phyloP scores from a whole-genome alignment of 768 basidiomycete genomes.

The Termitomyces sp. region DNA sequence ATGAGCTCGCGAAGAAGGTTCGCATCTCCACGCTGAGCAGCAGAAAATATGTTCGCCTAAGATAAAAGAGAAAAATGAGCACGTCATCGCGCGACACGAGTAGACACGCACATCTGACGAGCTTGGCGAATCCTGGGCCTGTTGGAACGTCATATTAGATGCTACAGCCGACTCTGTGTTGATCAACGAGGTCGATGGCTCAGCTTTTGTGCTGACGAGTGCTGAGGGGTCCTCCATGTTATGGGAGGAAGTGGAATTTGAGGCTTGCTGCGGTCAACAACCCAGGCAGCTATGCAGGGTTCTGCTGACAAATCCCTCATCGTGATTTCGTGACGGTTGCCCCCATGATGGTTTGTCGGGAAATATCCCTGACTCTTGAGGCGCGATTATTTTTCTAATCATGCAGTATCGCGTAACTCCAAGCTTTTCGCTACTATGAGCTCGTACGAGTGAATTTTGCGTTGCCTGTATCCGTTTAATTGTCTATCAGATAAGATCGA shows the following conservation, averaged over 20 bases:
- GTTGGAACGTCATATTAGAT: conserved; percentile 41
- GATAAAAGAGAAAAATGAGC: neutral
- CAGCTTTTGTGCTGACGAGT: conserved; percentile 41
- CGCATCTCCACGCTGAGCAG: conserved; percentile 86
- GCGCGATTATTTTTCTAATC: too few relatives aligned
- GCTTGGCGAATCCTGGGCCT: conserved; percentile 29
- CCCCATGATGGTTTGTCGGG: too few relatives aligned
- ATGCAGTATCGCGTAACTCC: too few relatives aligned
- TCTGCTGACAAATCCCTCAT: conserved; percentile 1
- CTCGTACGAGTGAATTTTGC: too few relatives aligned
- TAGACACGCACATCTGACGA: conserved; percentile 31
- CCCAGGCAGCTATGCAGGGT: neutral
- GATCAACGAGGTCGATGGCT: conserved; percentile 43
- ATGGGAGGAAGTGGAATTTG: neutral
- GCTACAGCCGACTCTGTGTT: conserved; percentile 40
- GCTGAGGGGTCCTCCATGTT: conserved; percentile 30
- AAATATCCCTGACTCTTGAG: too few relatives aligned
- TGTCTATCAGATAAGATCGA: neutral
- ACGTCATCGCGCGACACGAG: neutral
- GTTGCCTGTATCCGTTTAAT: neutral
- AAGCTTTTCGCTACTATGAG: too few relatives aligned
- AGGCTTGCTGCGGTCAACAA: neutral
- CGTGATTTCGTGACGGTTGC: too few relatives aligned
- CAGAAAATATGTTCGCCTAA: conserved; percentile 69
- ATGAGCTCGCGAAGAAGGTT: conserved; percentile 56